phyloP scores from a whole-genome alignment of 139 green algal species.

The Chlorella sp. region DNA sequence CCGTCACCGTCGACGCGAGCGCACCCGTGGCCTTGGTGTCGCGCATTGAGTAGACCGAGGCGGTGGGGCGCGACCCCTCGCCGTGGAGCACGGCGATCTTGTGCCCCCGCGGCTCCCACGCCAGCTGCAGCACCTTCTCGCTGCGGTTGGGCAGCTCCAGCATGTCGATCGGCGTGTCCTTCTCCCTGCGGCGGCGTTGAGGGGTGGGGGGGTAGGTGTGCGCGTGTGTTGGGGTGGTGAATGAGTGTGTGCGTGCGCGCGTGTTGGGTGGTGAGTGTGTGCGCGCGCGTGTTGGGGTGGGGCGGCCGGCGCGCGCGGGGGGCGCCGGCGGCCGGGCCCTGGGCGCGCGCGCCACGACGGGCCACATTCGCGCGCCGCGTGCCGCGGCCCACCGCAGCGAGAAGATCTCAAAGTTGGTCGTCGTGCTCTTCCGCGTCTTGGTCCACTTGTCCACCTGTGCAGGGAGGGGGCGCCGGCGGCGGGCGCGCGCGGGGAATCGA shows the following conservation, averaged over 20 bases:
- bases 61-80: constrained; percentile 74
- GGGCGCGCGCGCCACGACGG: too few relatives aligned
- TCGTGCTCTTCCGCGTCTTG: constrained; percentile 97
- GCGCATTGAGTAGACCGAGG: constrained; percentile 95
- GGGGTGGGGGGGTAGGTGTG: too few relatives aligned
- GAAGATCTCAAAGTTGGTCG: constrained; percentile 97
- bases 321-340: too few relatives aligned
- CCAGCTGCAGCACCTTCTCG: constrained; percentile 83
- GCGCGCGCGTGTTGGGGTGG: neutral
- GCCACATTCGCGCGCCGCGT: too few relatives aligned
- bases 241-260: too few relatives aligned
- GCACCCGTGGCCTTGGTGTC: constrained; percentile 59
- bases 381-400: neutral
- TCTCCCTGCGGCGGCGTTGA: constrained; percentile 30
- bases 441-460: constrained; percentile 94
- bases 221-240: too few relatives aligned
- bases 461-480: too few relatives aligned
- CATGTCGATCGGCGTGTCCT: constrained; percentile 55
- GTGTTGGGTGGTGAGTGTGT: neutral
- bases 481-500: too few relatives aligned
- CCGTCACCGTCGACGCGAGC: too few relatives aligned
- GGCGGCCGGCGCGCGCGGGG: too few relatives aligned
- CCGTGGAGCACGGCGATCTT: constrained; percentile 94
- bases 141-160: constrained; percentile 77
- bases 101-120: constrained; percentile 92